Evolutionary conservation across 768 basidiomycete genomes (phyloP).

Genomic region (Tylopilus sp.): DNA sequence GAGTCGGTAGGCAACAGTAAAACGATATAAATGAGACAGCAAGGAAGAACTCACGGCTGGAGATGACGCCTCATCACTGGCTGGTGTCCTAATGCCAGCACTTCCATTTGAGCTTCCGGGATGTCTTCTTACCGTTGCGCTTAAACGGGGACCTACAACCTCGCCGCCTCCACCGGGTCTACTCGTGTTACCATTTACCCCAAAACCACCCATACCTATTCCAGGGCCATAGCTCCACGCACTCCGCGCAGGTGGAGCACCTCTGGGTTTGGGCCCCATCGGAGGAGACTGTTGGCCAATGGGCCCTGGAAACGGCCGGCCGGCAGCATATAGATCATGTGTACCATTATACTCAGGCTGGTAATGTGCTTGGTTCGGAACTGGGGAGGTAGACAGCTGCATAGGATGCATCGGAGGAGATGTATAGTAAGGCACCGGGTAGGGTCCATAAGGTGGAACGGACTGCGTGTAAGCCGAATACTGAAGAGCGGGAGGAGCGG

Average conservation of each 20-base stretch:
- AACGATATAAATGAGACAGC: not conserved
- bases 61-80: constrained; percentile 73
- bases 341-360: constrained; percentile 28
- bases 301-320: constrained; percentile 27
- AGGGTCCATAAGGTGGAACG: constrained; percentile 33
- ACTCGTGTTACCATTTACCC: constrained; percentile 26
- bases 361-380: constrained; percentile 26
- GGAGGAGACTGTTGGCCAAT: constrained; percentile 31
- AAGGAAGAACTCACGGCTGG: constrained; percentile 57
- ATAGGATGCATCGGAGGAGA: constrained; percentile 29
- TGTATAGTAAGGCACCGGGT: constrained; percentile 33
- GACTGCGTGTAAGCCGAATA: constrained; percentile 33
- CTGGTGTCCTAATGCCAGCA: constrained; percentile 54
- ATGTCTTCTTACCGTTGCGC: constrained; percentile 44
- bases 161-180: constrained; percentile 37
- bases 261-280: constrained; percentile 26
- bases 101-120: constrained; percentile 50
- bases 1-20: constrained; percentile 1
- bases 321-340: constrained; percentile 22
- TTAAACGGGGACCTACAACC: constrained; percentile 64
- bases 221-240: constrained; percentile 76
- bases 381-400: constrained; percentile 25
- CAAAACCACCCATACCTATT: constrained; percentile 45
- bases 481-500: constrained; percentile 31
- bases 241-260: constrained; percentile 42